phyloP scores from a whole-genome alignment of 1,284 basidiomycete species.

The Abortiporus biennis region DNA sequence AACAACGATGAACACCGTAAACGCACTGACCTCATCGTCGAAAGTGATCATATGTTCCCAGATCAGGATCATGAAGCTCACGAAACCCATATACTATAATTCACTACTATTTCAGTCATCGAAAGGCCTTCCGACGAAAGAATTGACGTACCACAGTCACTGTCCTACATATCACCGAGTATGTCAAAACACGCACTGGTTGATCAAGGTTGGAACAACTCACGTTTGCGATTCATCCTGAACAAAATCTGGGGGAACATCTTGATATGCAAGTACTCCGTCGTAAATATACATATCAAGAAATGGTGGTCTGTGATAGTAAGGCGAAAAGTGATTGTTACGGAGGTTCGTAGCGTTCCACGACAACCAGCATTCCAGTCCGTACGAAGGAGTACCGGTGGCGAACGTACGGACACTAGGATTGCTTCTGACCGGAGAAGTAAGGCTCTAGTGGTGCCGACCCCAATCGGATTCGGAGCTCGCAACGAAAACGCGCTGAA shows the following conservation, averaged over 20 bases:
- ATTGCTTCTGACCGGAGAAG: no score
- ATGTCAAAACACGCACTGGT: background rate
- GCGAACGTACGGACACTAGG: no score
- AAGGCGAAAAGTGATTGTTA: no score
- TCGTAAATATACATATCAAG: no score
- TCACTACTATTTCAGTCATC: background rate
- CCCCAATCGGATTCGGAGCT: no score
- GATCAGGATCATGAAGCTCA: conserved; percentile 37
- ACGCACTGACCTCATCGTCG: conserved; percentile 32
- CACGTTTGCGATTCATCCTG: conserved; percentile 11
- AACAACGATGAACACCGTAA: background rate
- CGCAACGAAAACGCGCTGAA: no score
- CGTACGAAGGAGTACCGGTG: no score
- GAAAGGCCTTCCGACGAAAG: background rate
- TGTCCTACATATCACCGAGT: conserved; percentile 5
- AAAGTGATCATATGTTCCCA: conserved; percentile 48
- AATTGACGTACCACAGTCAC: conserved; percentile 10
- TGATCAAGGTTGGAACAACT: background rate
- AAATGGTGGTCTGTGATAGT: no score
- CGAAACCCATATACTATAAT: conserved; percentile 42
- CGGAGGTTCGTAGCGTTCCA: no score
- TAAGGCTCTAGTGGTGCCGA: no score
- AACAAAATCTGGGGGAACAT: conserved; percentile 1
- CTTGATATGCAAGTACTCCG: background rate
- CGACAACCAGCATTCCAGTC: no score